Percentiles rank a stretch among this genome's conserved stretches.
phyloP scores from a whole-genome alignment of 768 basidiomycete genomes.

The Leccinum olivaceopallidum region DNA sequence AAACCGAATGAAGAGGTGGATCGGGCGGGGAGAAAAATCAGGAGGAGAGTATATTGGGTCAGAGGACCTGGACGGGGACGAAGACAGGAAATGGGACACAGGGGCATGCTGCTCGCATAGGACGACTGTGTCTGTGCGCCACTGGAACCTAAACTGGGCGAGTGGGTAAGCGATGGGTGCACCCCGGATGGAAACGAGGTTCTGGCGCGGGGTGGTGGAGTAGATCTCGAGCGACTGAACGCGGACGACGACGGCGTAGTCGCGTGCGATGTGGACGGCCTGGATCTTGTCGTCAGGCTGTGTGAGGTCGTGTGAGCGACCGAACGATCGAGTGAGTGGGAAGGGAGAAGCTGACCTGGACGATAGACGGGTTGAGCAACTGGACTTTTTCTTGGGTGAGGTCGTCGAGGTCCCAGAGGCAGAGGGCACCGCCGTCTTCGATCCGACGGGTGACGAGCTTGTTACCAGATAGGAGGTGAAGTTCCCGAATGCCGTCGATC shows the following conservation, averaged over 20 bases:
- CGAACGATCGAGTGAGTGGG: background rate
- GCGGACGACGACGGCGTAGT: slow-evolving; percentile 49
- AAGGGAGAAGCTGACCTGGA: slow-evolving; percentile 27
- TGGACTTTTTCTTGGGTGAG: slow-evolving; percentile 33
- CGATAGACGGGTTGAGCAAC: slow-evolving; percentile 37
- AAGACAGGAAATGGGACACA: background rate
- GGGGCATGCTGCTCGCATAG: slow-evolving; percentile 34
- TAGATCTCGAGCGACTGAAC: slow-evolving; percentile 45
- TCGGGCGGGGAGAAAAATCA: slow-evolving; percentile 22
- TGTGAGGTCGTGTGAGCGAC: background rate
- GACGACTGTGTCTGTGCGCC: slow-evolving; percentile 54
- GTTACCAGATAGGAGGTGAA: slow-evolving; percentile 39
- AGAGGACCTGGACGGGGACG: background rate
- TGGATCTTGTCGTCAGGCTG: slow-evolving; percentile 40
- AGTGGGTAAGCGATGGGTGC: slow-evolving; percentile 42
- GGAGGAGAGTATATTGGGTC: background rate
- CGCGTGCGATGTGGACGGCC: slow-evolving; percentile 42
- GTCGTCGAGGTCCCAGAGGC: slow-evolving; percentile 38
- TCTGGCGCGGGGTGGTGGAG: slow-evolving; percentile 29
- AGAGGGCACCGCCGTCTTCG: slow-evolving; percentile 31
- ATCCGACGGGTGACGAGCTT: slow-evolving; percentile 39
- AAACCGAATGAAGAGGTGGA: slow-evolving; percentile 61
- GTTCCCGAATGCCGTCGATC: slow-evolving; percentile 33
- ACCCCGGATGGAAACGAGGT: slow-evolving; percentile 14
- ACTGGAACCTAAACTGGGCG: slow-evolving; percentile 50